Base-by-base conservation (phyloP, 2,329 filamentous ascomycete genomes). In the Diplodia intermedia region DNA sequence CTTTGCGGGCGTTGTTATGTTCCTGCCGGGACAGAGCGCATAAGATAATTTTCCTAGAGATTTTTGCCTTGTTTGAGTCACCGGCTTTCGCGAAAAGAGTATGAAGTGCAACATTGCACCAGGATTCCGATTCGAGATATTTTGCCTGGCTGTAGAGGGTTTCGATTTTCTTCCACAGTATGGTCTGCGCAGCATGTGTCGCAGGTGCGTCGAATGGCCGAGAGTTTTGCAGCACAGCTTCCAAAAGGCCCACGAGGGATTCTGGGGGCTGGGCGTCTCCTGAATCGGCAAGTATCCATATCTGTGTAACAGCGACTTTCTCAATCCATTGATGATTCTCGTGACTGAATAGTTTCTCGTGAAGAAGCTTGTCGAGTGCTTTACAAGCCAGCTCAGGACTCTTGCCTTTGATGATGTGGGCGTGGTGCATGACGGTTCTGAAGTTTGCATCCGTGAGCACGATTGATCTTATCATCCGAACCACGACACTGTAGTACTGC, bases 111-210 rank as follows among this genome's bases (percentile, higher is more conserved):
- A 93, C 75, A 8, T 78, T 83, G 72, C 92, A 96, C 93, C 92
- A 97, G 62, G 82, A 79, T 70, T 90, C 86, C 1, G 90, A 86
- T 15, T 82, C 71, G 2, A 83, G 80, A 66, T 85, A 86, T 18
- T 87, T 79, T 1, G 83, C 81, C 38, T 86, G 82, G 1, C 79
- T 79, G 70, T 86, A 88, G 15, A 82, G 82, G 0, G 82, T 78
- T 65, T 93, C 90, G n/a, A 91, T 82, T 31, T 85, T 86, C 78
- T 93, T 95, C 93, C 93, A 97, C 3, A 97, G 72, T 75, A 91
- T 88, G 40, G 88, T 90, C 72, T 92, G 90, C 7, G 86, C 86
- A 40, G 90, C 89, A 70, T 88, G 86, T 14, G 91, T 88, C 6
- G 88, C 88, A 70, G 87, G 84, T 4, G 86, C 78, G 26, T 85